These are phyloP conservation scores for Aureobasidium sp. DNA, from an alignment of 2,329 filamentous ascomycete species.

Conservation along the genomic window DNA sequence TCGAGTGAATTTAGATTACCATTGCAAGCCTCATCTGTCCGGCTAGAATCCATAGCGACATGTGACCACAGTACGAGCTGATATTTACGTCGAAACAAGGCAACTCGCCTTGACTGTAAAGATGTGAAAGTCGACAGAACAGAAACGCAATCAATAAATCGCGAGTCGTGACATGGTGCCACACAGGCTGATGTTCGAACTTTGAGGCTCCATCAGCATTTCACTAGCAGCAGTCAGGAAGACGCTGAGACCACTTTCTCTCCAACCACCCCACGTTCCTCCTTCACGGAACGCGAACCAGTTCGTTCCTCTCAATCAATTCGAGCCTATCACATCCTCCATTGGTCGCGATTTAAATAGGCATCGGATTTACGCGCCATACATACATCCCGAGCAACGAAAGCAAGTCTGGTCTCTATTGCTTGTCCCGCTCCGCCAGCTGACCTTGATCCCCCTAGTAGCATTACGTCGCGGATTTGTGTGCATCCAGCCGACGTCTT, in stretches of 20 bases:
- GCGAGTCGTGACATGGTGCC: too few species aligned
- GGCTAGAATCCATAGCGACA: neutral
- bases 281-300: too few species aligned
- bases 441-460: neutral
- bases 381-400: neutral
- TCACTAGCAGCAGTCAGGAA: too few species aligned
- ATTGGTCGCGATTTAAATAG: neutral
- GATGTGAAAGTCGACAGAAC: too few species aligned
- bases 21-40: neutral
- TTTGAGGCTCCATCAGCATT: too few species aligned
- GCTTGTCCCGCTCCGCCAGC: neutral
- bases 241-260: neutral
- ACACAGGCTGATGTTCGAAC: neutral
- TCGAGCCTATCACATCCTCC: slow-evolving; percentile 1
- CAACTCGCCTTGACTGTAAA: too few species aligned
- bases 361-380: slow-evolving; percentile 7
- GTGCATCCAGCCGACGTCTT: slow-evolving; percentile 9
- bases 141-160: too few species aligned
- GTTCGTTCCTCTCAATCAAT: too few species aligned
- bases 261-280: too few species aligned
- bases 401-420: neutral
- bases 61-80: neutral
- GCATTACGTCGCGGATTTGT: slow-evolving; percentile 1
- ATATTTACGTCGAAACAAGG: neutral
- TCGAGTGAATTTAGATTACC: neutral